Conservation (phyloP, 805 yeast genomes). For the Yamadazyma scolyti region DNA sequence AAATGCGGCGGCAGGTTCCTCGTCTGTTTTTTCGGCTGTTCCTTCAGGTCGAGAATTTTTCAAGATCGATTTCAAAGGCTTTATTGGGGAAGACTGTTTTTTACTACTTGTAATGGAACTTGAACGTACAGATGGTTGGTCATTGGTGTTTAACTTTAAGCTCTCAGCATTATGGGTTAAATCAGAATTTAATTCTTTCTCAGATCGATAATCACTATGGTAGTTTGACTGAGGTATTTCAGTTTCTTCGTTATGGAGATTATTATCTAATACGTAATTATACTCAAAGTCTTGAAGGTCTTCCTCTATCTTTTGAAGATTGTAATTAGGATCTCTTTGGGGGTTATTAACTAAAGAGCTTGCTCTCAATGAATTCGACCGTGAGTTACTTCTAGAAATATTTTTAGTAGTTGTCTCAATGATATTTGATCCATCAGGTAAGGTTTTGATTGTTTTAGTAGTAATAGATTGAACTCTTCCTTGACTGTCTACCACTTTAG, state of each 20-base stretch:
- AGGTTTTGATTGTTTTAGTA: constrained; percentile 32
- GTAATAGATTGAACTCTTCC: constrained; percentile 39
- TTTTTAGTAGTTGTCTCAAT: constrained; percentile 42
- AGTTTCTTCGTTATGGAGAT: constrained; percentile 3
- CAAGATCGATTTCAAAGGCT: constrained; percentile 34
- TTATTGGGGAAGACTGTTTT: constrained; percentile 14
- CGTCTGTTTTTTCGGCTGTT: background rate
- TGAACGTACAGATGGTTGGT: constrained; percentile 2
- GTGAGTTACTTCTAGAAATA: constrained; percentile 30
- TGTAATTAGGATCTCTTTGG: constrained; percentile 13
- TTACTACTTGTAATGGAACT: constrained; percentile 6
- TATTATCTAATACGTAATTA: constrained; percentile 32
- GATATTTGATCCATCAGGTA: constrained; percentile 41
- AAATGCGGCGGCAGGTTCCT: constrained; percentile 1
- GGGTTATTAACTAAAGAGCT: constrained; percentile 18
- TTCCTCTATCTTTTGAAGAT: constrained; percentile 38
- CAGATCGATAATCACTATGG: background rate
- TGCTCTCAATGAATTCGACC: constrained; percentile 26
- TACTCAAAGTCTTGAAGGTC: constrained; percentile 41
- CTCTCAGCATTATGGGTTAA: constrained; percentile 5
- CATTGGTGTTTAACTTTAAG: constrained; percentile 5
- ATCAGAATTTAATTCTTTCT: constrained; percentile 4
- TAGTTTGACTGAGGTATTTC: background rate
- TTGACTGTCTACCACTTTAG: constrained; percentile 35
- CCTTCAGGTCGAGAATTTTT: constrained; percentile 16